phyloP scores from a whole-genome alignment of 768 basidiomycete genomes.

The Podaxis sp. region DNA sequence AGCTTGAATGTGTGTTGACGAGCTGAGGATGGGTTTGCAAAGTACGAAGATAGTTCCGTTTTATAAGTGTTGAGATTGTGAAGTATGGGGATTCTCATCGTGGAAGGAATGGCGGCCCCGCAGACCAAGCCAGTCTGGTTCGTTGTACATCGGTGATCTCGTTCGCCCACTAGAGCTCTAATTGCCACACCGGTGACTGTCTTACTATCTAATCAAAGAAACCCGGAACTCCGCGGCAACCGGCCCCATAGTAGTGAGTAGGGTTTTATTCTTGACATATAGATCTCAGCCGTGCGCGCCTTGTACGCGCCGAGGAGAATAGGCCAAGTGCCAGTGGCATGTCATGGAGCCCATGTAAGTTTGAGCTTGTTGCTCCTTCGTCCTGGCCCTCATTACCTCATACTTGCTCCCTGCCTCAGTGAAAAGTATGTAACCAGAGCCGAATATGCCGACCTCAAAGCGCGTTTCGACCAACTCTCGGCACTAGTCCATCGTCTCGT shows the following conservation, averaged over 20 bases:
- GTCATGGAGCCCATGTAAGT: constrained; percentile 79
- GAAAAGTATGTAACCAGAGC: constrained; percentile 80
- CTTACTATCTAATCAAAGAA: too few relatives aligned
- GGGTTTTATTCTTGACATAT: constrained; percentile 18
- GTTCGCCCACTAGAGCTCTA: too few relatives aligned
- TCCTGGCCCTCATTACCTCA: constrained; percentile 20
- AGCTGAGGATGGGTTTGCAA: too few relatives aligned
- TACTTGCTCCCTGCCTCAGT: constrained; percentile 30
- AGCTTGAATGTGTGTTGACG: neutral
- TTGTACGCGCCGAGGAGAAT: constrained; percentile 77
- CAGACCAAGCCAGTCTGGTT: too few relatives aligned
- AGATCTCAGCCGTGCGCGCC: constrained; percentile 82
- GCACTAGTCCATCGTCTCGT: constrained; percentile 48
- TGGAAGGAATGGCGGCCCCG: too few relatives aligned
- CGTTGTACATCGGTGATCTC: too few relatives aligned
- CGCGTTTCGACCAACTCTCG: constrained; percentile 61
- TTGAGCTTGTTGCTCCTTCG: constrained; percentile 18
- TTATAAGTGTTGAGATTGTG: too few relatives aligned
- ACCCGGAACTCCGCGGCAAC: too few relatives aligned
- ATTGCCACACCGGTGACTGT: too few relatives aligned
- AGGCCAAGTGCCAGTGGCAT: constrained; percentile 80
- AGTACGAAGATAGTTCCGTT: too few relatives aligned
- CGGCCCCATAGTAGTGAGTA: too few relatives aligned
- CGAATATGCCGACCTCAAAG: constrained; percentile 75
- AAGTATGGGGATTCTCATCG: too few relatives aligned